Evolutionary conservation across 2,329 filamentous ascomycete species (phyloP).

Genomic region (Aspergillus novoparasiticus): DNA sequence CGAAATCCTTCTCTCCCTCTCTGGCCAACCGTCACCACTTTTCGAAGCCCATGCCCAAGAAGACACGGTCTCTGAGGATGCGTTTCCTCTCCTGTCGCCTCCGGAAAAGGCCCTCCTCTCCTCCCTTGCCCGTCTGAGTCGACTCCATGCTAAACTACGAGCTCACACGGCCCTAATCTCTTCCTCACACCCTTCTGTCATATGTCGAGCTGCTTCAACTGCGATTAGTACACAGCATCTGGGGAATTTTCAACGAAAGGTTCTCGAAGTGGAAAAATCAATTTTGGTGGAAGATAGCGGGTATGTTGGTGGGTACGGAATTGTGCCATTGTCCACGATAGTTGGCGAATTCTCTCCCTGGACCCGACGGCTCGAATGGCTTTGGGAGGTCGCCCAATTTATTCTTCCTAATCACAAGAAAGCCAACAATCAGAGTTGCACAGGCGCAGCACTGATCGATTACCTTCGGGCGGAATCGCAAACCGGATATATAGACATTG

Average conservation of each 20-base stretch:
- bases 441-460: slow-evolving; percentile 75
- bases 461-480: slow-evolving; percentile 73
- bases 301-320: slow-evolving; percentile 87
- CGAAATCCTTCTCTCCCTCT: slow-evolving; percentile 95
- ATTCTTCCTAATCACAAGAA: slow-evolving; percentile 57
- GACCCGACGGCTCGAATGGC: slow-evolving; percentile 82
- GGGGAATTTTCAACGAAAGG: slow-evolving; percentile 76
- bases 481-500: slow-evolving; percentile 87
- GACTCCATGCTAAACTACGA: slow-evolving; percentile 73
- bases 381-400: slow-evolving; percentile 72
- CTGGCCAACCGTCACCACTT: slow-evolving; percentile 87
- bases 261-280: slow-evolving; percentile 78
- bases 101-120: slow-evolving; percentile 81
- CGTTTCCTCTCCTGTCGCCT: slow-evolving; percentile 63
- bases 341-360: slow-evolving; percentile 85
- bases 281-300: slow-evolving; percentile 76
- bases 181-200: slow-evolving; percentile 72
- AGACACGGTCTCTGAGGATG: slow-evolving; percentile 53
- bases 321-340: slow-evolving; percentile 85
- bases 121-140: slow-evolving; percentile 74
- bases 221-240: slow-evolving; percentile 76
- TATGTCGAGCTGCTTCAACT: slow-evolving; percentile 85
- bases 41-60: slow-evolving; percentile 61
- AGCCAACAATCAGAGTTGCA: slow-evolving; percentile 48
- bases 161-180: slow-evolving; percentile 68